These are phyloP conservation scores for Sporobolomyces roseus DNA, from an alignment of 768 basidiomycete genomes.

Conservation along the genomic window DNA sequence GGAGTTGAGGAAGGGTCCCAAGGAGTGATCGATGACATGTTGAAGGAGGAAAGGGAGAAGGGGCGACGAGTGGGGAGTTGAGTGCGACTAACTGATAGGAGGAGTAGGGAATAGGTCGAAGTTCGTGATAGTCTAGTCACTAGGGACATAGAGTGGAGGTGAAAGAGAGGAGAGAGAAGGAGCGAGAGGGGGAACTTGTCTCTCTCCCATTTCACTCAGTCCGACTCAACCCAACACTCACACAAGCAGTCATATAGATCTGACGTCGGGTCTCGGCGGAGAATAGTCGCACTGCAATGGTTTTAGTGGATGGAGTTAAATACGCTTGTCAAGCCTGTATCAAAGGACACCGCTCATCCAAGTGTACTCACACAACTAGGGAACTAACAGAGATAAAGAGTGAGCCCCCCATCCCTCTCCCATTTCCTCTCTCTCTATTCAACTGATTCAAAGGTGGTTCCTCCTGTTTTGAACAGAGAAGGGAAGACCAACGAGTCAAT, in stretches of 20 bases:
- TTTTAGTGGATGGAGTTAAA: conserved; percentile 37
- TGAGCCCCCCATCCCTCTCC: not conserved
- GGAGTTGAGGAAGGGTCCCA: conserved; percentile 50
- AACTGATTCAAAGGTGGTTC: too few relatives aligned
- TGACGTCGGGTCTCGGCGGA: too few relatives aligned
- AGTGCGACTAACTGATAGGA: not conserved
- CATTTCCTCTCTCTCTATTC: not conserved
- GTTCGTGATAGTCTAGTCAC: too few relatives aligned
- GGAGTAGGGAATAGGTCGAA: not conserved
- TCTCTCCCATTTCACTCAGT: conserved; percentile 2
- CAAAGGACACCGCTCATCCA: conserved; percentile 34
- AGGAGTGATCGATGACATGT: conserved; percentile 49
- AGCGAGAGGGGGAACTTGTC: not conserved
- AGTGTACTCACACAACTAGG: conserved; percentile 37
- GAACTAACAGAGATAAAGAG: conserved; percentile 40
- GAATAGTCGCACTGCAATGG: conserved; percentile 19
- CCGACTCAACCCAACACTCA: not conserved
- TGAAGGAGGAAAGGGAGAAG: conserved; percentile 14
- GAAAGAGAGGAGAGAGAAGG: not conserved
- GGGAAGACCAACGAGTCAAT: conserved; percentile 38
- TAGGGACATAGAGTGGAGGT: too few relatives aligned
- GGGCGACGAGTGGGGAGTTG: not conserved
- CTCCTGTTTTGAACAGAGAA: conserved; percentile 16
- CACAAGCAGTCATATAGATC: too few relatives aligned
- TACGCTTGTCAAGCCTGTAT: conserved; percentile 40